Evolutionary conservation across 2,329 filamentous ascomycete species (phyloP), one percentile per base, ranked within the genome.

Genomic region (Curvularia spicifera): DNA sequence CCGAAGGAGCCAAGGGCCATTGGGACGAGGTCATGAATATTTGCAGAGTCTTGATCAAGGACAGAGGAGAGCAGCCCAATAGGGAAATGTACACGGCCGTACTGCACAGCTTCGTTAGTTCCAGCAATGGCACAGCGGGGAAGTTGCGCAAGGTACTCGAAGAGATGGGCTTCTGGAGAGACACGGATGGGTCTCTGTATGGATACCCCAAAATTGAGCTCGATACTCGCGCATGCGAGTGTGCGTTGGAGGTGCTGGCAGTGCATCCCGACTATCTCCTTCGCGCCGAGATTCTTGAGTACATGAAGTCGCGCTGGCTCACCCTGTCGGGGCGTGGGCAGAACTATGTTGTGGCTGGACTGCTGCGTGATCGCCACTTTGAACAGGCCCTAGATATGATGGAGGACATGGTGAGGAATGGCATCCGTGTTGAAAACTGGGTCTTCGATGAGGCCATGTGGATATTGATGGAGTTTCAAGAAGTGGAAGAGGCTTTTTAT

Each of bases 241-340:
- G 86, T 60, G 86, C 89, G 2, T 78, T 97, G 39, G 86, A 87
- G 75, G 89, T 85, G 5, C 81, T 97, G 24, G 86, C 91, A 0
- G 85, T 95, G 8, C 95, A 98, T 73, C 91, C 94, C 0, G 91
- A 98, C 76, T 94, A 96, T 67, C 66, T 92, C 5, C 79, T 95
- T 24, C 87, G 93, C 35, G 84, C 85, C 52, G 83, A 88, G 35
- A 83, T 97, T 3, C 79, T 97, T 39, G 79, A 85, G 53, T 87
- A 89, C 55, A 92, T 95, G 89, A 86, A 86, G 68, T 82, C 86
- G 55, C 83, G 86, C 62, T 96, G 92, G 90, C 83, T 90, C 51
- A 79, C 81, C 8, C 78, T 91, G 8, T 86, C 82, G 42, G 84
- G 82, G 10, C 81, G 83, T 6, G 89, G 87, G 8, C 85, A 85